These are phyloP conservation scores for Coemansia sp. DNA, from an alignment of 192 early-diverging fungal genomes.

Conservation along the genomic window DNA sequence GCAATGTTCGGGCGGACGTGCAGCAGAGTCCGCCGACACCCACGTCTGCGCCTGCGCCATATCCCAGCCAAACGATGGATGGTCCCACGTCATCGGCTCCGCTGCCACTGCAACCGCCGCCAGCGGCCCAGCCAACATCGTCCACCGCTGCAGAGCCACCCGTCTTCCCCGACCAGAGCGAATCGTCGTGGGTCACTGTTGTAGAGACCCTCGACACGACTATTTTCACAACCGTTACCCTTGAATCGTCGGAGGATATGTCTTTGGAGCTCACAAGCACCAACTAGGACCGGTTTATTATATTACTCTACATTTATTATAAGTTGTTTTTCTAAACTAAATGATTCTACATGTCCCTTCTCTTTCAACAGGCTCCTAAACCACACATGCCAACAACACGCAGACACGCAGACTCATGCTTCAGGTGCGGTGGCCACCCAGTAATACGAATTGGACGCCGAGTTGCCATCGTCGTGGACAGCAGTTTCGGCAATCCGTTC, in stretches of 20 bases:
- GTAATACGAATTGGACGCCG: conserved; percentile 56
- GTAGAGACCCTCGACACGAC: background rate
- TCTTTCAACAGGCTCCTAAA: too few species aligned
- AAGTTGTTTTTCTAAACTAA: too few species aligned
- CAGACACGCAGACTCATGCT: background rate
- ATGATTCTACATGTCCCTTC: too few species aligned
- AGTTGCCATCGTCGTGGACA: conserved; percentile 57
- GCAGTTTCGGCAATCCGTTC: conserved; percentile 14
- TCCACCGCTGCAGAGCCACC: background rate
- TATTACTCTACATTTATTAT: too few species aligned
- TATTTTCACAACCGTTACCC: background rate
- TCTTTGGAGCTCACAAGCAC: too few species aligned
- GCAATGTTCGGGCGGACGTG: background rate
- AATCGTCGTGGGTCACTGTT: background rate
- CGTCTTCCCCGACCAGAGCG: background rate
- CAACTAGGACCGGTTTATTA: too few species aligned
- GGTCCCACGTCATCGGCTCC: background rate
- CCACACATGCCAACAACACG: too few species aligned
- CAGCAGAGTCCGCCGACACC: background rate
- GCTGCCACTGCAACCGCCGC: background rate
- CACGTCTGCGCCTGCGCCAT: background rate
- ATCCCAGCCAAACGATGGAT: too few species aligned
- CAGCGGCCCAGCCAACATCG: background rate
- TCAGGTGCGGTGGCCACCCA: conserved; percentile 52
- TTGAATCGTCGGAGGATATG: background rate